Conservation (phyloP, 2,329 filamentous ascomycete species). For the Xenoacremonium recifei region DNA sequence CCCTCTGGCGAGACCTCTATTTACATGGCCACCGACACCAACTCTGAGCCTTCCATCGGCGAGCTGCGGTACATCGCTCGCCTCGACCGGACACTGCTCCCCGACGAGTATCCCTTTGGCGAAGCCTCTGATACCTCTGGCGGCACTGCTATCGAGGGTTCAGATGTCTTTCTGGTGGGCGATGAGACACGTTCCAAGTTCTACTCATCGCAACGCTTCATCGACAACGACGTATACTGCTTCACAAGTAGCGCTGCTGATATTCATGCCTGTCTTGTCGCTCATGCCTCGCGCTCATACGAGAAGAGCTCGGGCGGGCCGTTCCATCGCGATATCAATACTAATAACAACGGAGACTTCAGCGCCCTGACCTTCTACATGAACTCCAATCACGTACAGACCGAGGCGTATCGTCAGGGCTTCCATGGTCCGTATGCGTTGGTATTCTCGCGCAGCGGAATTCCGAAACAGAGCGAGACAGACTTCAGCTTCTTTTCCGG, state of each 20-base stretch:
- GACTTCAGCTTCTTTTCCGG: constrained; percentile 61
- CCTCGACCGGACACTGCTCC: constrained; percentile 49
- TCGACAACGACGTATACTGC: constrained; percentile 65
- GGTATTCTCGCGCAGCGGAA: constrained; percentile 56
- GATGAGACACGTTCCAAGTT: constrained; percentile 68
- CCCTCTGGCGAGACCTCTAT: constrained; percentile 59
- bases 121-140: constrained; percentile 54
- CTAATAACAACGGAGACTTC: constrained; percentile 59
- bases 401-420: constrained; percentile 60
- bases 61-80: constrained; percentile 66
- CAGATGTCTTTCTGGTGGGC: constrained; percentile 57
- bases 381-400: constrained; percentile 64
- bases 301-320: constrained; percentile 65
- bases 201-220: constrained; percentile 68
- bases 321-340: constrained; percentile 65
- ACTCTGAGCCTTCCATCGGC: constrained; percentile 52
- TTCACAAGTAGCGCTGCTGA: constrained; percentile 46
- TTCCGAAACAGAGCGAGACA: constrained; percentile 45
- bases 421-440: constrained; percentile 66
- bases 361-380: constrained; percentile 66
- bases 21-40: constrained; percentile 62
- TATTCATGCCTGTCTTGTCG: constrained; percentile 60
- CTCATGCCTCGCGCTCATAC: constrained; percentile 43
- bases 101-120: constrained; percentile 53
- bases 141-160: constrained; percentile 55